Conservation (phyloP, 306 rosid species). For the Prunus armeniaca region DNA sequence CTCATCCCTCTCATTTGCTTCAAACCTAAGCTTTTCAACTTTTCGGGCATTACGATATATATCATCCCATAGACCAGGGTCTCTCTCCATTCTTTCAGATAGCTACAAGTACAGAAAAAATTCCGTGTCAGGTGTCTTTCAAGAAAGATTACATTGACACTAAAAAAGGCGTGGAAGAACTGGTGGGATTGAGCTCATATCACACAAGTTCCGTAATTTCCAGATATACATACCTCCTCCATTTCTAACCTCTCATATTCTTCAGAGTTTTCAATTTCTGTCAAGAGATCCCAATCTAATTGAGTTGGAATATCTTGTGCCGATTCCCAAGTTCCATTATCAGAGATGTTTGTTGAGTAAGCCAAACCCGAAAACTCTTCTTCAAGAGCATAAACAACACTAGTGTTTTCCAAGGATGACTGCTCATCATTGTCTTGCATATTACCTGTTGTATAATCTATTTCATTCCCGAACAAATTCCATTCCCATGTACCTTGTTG, state of each 20-base stretch:
- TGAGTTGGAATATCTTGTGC: conserved; percentile 45
- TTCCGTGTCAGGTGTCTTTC: conserved; percentile 19
- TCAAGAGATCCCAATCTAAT: conserved; percentile 72
- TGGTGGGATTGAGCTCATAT: conserved; percentile 9
- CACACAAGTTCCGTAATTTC: conserved; percentile 18
- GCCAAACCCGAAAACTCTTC: conserved; percentile 41
- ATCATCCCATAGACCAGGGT: conserved; percentile 72
- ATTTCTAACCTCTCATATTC: conserved; percentile 76
- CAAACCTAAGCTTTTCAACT: conserved; percentile 83
- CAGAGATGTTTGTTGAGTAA: conserved; percentile 39
- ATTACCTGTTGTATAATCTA: conserved; percentile 23
- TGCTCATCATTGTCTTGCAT: conserved; percentile 29
- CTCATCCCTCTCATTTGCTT: conserved; percentile 94
- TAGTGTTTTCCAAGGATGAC: conserved; percentile 27
- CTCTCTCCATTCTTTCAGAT: conserved; percentile 72
- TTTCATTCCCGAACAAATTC: conserved; percentile 58
- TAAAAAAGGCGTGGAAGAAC: conserved; percentile 15
- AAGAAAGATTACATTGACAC: conserved; percentile 18
- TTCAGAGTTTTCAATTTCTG: conserved; percentile 70
- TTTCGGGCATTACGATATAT: conserved; percentile 86
- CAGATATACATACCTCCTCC: conserved; percentile 72
- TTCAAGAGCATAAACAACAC: conserved; percentile 69
- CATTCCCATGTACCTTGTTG: conserved; percentile 76
- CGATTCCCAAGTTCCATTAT: conserved; percentile 46
- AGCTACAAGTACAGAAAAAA: conserved; percentile 46